phyloP scores from a whole-genome alignment of 768 basidiomycete species.

The Cytidiella melzeri region DNA sequence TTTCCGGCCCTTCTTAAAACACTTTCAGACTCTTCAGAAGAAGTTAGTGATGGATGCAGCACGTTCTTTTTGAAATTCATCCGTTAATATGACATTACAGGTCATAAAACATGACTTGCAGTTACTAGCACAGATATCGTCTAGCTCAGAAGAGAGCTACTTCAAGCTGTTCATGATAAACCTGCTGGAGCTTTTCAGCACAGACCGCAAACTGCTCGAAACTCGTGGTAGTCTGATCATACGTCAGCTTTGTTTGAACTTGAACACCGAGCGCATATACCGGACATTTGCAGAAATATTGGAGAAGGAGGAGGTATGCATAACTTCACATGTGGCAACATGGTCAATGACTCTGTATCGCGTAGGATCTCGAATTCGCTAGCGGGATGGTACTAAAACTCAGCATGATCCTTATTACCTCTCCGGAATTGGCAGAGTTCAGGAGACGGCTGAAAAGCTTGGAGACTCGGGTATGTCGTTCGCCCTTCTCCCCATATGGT shows the following conservation, averaged over 20 bases:
- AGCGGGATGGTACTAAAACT: conserved; percentile 97
- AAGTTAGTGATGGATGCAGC: conserved; percentile 48
- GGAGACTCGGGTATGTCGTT: conserved; percentile 74
- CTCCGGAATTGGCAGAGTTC: conserved; percentile 93
- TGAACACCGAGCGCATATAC: conserved; percentile 95
- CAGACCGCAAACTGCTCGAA: conserved; percentile 84
- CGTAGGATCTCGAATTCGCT: conserved; percentile 93
- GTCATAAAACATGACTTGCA: conserved; percentile 97
- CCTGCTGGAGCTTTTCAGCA: conserved; percentile 90
- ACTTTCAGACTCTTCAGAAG: conserved; percentile 92
- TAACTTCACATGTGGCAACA: background rate
- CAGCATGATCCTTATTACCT: conserved; percentile 94
- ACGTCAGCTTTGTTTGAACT: conserved; percentile 85
- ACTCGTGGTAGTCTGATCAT: conserved; percentile 93
- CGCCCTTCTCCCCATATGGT: background rate
- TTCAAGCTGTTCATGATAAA: conserved; percentile 96
- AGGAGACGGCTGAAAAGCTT: conserved; percentile 87
- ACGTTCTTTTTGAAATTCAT: background rate
- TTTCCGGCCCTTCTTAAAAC: conserved; percentile 95
- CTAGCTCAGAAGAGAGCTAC: conserved; percentile 90
- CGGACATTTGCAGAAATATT: conserved; percentile 93
- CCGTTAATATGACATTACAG: conserved; percentile 29
- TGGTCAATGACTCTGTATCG: background rate
- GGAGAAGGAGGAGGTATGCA: conserved; percentile 90
- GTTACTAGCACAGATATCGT: conserved; percentile 94